A percentile compares a stretch with the other conserved stretches of the same genome.
Conservation (phyloP, 768 basidiomycete genomes). For the Nidularia pulvinata region DNA sequence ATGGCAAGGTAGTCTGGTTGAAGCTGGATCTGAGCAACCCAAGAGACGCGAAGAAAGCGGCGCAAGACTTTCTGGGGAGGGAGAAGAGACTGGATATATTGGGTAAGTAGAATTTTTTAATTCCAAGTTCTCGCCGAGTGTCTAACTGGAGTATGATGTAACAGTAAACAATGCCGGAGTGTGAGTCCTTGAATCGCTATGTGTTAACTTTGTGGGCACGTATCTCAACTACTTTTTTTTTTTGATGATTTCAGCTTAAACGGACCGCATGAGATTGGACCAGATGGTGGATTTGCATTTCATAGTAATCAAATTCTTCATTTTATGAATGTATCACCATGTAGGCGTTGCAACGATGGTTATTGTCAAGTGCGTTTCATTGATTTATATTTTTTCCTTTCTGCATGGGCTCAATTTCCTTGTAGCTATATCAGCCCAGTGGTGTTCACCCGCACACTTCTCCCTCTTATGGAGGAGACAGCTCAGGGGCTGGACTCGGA, state of each 20-base stretch:
- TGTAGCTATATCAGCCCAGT: conserved; percentile 16
- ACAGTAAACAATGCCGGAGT: conserved; percentile 57
- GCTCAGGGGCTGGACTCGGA: conserved; percentile 11
- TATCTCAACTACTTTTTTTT: background rate
- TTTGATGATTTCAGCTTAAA: background rate
- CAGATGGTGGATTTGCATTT: background rate
- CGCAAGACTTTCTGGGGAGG: conserved; percentile 43
- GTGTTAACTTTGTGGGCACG: background rate
- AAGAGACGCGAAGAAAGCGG: conserved; percentile 41
- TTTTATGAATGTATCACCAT: background rate
- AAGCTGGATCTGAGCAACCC: conserved; percentile 53
- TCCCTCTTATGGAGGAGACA: conserved; percentile 15
- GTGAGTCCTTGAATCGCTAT: conserved; percentile 23
- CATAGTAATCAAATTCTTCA: background rate
- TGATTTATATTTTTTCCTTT: background rate
- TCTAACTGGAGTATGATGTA: background rate
- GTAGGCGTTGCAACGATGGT: background rate
- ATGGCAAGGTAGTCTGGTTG: conserved; percentile 47
- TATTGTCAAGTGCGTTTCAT: background rate
- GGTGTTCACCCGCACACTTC: conserved; percentile 14
- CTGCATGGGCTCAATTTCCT: background rate
- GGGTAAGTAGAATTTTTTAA: conserved; percentile 20
- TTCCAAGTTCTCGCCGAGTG: background rate
- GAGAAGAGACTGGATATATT: conserved; percentile 58
- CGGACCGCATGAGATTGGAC: background rate